Evolutionary conservation across 2,329 filamentous ascomycete species (phyloP).

Genomic region (Aureobasidium mangrovei): DNA sequence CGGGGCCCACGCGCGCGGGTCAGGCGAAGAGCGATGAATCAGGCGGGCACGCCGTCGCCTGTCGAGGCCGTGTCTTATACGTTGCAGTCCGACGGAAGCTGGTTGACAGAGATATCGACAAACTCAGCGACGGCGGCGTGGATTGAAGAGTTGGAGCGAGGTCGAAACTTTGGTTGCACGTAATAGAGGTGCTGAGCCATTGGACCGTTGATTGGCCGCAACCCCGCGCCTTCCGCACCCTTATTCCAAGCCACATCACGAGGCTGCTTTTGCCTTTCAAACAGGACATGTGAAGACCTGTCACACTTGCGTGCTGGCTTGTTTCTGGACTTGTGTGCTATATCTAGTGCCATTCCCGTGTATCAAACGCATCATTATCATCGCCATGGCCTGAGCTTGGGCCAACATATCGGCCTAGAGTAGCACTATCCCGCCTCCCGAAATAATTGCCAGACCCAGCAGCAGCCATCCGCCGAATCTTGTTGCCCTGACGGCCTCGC

Average conservation of each 20-base stretch:
- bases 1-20: background rate
- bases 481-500: slow-evolving; percentile 24
- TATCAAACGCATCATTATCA: background rate
- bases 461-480: slow-evolving; percentile 25
- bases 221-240: background rate
- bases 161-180: background rate
- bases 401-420: slow-evolving; percentile 25
- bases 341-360: slow-evolving; percentile 10
- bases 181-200: background rate
- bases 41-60: slow-evolving; percentile 11
- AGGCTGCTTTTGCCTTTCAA: background rate
- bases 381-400: background rate
- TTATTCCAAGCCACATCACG: slow-evolving; percentile 9
- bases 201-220: slow-evolving; percentile 6
- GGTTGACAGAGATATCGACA: background rate
- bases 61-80: background rate
- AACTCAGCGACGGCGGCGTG: slow-evolving; percentile 2
- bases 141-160: background rate
- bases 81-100: background rate
- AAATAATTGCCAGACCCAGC: slow-evolving; percentile 22
- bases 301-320: background rate
- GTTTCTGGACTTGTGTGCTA: background rate
- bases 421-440: slow-evolving; percentile 32
- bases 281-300: background rate
- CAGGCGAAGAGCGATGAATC: background rate